These are phyloP conservation scores for Botryotinia calthae DNA, from an alignment of 2,329 filamentous ascomycete species.

Conservation along the genomic window DNA sequence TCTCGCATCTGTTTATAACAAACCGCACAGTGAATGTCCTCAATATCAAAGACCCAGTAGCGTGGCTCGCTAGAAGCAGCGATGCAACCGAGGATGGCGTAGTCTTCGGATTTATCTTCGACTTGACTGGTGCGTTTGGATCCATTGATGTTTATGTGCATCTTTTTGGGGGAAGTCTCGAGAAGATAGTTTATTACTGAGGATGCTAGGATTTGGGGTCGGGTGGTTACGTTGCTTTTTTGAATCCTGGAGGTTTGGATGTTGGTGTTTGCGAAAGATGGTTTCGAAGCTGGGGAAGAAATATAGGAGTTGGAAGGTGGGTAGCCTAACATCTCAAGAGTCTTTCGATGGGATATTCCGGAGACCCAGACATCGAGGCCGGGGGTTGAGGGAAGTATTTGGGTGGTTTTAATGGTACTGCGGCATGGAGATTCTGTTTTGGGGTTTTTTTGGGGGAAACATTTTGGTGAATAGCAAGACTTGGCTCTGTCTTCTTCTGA, in stretches of 20 bases:
- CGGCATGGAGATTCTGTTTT: background rate
- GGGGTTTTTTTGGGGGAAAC: background rate
- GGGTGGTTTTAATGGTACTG: background rate
- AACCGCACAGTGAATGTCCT: slow-evolving; percentile 15
- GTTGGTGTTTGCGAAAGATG: background rate
- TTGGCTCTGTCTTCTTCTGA: background rate
- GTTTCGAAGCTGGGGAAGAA: background rate
- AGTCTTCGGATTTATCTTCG: slow-evolving; percentile 5
- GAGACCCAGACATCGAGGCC: slow-evolving; percentile 12
- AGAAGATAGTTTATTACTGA: background rate
- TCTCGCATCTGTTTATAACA: slow-evolving; percentile 13
- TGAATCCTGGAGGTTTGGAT: background rate
- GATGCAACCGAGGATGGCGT: background rate
- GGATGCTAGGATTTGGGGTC: background rate
- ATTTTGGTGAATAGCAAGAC: background rate
- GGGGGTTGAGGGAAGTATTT: background rate
- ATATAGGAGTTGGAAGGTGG: background rate
- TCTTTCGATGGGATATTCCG: background rate
- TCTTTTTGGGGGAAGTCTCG: background rate
- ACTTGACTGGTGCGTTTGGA: slow-evolving; percentile 7
- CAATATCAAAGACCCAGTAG: slow-evolving; percentile 18
- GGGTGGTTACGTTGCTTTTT: background rate
- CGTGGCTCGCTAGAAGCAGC: background rate
- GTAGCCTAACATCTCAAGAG: background rate
- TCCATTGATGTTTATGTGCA: slow-evolving; percentile 11